Evolutionary conservation across 2,329 filamentous ascomycete species (phyloP).

Genomic region (Colletotrichum orchidophilum): DNA sequence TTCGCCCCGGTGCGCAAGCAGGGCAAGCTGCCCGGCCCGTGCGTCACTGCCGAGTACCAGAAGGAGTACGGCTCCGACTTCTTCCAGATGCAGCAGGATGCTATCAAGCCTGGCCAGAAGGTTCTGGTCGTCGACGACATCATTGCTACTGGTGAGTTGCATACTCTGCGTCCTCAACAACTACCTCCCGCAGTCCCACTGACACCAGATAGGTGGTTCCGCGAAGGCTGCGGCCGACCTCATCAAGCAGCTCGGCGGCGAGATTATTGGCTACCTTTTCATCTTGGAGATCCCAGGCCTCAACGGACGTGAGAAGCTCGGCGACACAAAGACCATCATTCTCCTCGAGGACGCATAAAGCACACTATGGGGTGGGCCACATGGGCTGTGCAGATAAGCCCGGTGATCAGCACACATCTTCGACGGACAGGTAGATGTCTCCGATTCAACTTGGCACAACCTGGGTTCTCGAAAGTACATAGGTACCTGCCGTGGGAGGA

Average conservation of each 20-base stretch:
- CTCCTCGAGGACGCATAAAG: conserved; percentile 70
- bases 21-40: conserved; percentile 94
- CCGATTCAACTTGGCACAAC: not conserved
- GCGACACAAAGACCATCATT: conserved; percentile 79
- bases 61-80: conserved; percentile 97
- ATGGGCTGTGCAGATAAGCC: not conserved
- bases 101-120: conserved; percentile 85
- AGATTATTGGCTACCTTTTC: conserved; percentile 91
- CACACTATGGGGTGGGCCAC: not conserved
- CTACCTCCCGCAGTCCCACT: conserved; percentile 29
- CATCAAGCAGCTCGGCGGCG: conserved; percentile 84
- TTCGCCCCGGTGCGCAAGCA: conserved; percentile 96
- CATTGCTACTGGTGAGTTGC: conserved; percentile 88
- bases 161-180: not conserved
- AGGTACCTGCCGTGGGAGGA: not conserved
- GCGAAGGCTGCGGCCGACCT: conserved; percentile 88
- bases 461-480: not conserved
- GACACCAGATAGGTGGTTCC: conserved; percentile 75
- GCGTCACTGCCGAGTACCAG: conserved; percentile 84
- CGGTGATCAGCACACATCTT: not conserved
- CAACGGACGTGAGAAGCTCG: conserved; percentile 89
- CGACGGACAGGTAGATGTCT: not conserved
- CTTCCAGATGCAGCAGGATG: conserved; percentile 94
- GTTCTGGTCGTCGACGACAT: conserved; percentile 97
- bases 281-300: conserved; percentile 95